Base-by-base conservation (phyloP, 495 filamentous ascomycete species). In the Penicillium roqueforti region DNA sequence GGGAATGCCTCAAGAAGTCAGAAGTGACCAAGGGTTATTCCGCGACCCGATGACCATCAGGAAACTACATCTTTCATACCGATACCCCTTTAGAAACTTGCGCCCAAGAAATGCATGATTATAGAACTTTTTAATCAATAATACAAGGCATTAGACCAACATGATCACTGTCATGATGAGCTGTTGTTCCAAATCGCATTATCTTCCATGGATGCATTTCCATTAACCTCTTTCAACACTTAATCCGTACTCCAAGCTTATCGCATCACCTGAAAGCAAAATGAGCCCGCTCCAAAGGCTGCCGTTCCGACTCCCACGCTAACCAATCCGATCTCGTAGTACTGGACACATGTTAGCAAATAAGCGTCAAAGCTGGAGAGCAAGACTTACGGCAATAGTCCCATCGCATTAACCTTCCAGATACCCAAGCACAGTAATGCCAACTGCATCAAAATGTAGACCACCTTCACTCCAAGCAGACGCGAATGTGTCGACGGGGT, bases 341-440 rank as follows among this genome's bases (percentile, higher is more conserved):
- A 61, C 89, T 93, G 20, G 58, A 31, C 22, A 14, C 16, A 32
- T 10, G 49, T 70, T 49, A 66, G 48, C 57, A 48, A n/a, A 53
- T 46, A 44, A 51, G 9, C 47, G 39, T 19, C 22, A 49, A 47
- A 11, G 48, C 6, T 19, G 39, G 14, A 20, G 19, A 48, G 14
- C 18, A 40, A 38, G 44, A 83, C 87, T 68, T 80, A 91, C 87
- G 93, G 93, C 69, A 98, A 77, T 56, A 98, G 71, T 3, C 95
- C 93, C 93, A 99, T 99, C 37, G 79, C 82, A 73, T 97, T 96
- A 23, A 99, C 83, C 70, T 99, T 99, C 91, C 91, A 99, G 45
- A 99, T 73, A 4, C 93, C 93, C 70, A 97, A 70, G 0, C 76
- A 90, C 67, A 99, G 67, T 40, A 90, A 83, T 53, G 89, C 67